Conservation (phyloP, 225 moss, liverwort and hornwort species). For the Pleurozium schreberi region DNA sequence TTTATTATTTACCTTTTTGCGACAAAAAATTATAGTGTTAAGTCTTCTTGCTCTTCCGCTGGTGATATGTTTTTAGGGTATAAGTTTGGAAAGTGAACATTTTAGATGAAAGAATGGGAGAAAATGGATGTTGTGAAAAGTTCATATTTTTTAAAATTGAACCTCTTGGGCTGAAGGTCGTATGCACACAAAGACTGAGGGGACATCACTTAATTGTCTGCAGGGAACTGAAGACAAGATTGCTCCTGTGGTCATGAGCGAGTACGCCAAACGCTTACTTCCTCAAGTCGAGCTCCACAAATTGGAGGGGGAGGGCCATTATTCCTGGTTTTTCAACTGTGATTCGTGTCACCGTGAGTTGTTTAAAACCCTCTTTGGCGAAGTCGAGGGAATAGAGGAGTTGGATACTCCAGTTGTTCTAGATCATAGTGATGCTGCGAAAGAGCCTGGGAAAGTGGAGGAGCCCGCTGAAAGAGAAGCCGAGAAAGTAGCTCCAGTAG, state of each 20-base stretch:
- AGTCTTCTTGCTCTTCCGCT: background rate
- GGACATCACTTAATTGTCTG: background rate
- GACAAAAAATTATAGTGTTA: background rate
- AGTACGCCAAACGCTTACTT: constrained; percentile 43
- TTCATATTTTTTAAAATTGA: background rate
- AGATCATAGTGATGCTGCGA: background rate
- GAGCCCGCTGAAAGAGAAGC: background rate
- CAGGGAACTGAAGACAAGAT: constrained; percentile 83
- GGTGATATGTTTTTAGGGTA: background rate
- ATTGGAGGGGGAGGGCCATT: constrained; percentile 81
- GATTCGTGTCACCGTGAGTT: constrained; percentile 61
- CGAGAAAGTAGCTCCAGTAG: background rate
- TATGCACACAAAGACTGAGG: background rate
- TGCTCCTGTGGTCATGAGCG: constrained; percentile 48
- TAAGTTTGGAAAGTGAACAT: background rate
- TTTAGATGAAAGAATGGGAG: background rate
- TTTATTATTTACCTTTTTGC: background rate
- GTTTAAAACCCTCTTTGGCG: constrained; percentile 59
- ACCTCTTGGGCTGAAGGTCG: background rate
- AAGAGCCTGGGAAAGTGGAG: background rate
- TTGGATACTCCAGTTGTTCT: background rate
- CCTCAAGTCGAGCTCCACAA: constrained; percentile 59
- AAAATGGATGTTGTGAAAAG: background rate
- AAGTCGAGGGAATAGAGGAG: constrained; percentile 36
- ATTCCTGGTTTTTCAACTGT: constrained; percentile 83